Percentiles rank a stretch among this genome's conserved stretches.
phyloP scores from a whole-genome alignment of 139 green algal genomes.

The Nannochloris sp. region DNA sequence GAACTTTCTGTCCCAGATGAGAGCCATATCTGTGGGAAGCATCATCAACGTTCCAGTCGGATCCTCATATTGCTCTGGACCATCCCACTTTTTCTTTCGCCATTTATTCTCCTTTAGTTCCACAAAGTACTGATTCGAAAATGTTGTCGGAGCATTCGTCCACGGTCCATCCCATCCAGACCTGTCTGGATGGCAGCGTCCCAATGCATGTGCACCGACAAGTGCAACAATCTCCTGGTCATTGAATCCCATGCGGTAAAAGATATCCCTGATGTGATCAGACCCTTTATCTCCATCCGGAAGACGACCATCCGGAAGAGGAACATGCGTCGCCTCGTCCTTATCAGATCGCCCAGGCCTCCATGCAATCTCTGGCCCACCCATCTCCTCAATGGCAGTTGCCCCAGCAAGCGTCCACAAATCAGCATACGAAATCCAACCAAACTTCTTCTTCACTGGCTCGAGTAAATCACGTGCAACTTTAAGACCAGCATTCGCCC shows the following conservation, averaged over 20 bases:
- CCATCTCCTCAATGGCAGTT: conserved; percentile 70
- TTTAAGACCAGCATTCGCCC: conserved; percentile 74
- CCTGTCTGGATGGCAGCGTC: conserved; percentile 78
- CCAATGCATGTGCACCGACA: conserved; percentile 70
- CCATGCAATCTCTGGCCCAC: conserved; percentile 70
- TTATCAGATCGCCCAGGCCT: conserved; percentile 58
- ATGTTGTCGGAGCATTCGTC: conserved; percentile 73
- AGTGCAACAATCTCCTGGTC: conserved; percentile 83
- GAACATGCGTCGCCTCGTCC: conserved; percentile 25
- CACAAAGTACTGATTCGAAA: conserved; percentile 78
- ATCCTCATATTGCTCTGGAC: conserved; percentile 78
- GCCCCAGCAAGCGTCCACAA: conserved; percentile 78
- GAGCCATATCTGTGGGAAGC: conserved; percentile 56
- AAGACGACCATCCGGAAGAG: conserved; percentile 66
- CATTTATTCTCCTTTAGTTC: conserved; percentile 71
- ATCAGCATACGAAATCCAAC: conserved; percentile 61
- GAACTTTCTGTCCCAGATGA: conserved; percentile 69
- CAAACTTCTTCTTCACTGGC: conserved; percentile 66
- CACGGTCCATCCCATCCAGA: conserved; percentile 65
- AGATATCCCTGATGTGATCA: conserved; percentile 73
- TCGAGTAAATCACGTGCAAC: conserved; percentile 71
- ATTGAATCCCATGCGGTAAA: conserved; percentile 76
- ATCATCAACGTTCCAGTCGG: conserved; percentile 75
- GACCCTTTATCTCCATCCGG: conserved; percentile 59
- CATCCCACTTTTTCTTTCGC: conserved; percentile 71